These are phyloP conservation scores for Capronia americana DNA, from an alignment of 2,329 filamentous ascomycete genomes.

Conservation along the genomic window DNA sequence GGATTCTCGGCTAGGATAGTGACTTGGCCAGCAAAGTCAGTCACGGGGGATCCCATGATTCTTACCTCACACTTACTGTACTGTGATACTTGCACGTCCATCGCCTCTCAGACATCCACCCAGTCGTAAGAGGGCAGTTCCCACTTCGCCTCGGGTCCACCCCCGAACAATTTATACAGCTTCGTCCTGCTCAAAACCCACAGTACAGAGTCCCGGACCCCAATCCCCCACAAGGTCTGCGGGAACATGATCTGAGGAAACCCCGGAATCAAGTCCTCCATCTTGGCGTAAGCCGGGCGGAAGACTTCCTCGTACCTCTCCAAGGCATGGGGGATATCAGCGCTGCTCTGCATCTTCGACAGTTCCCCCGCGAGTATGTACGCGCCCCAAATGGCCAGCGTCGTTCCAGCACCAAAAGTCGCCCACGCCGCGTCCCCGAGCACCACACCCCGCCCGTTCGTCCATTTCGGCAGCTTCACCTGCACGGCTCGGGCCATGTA, in stretches of 20 bases:
- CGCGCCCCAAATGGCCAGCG: not conserved
- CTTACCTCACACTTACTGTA: not conserved
- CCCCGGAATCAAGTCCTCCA: not conserved
- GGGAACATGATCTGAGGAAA: not conserved
- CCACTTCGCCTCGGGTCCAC: not conserved
- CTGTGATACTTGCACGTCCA: not conserved
- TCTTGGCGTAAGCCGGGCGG: not conserved
- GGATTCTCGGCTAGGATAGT: not conserved
- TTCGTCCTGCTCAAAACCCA: not conserved
- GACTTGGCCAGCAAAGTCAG: not conserved
- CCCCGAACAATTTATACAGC: not conserved
- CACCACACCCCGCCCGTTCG: not conserved
- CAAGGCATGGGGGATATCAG: not conserved
- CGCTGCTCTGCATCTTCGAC: not conserved
- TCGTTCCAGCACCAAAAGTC: not conserved
- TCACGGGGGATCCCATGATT: not conserved
- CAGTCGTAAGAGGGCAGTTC: not conserved
- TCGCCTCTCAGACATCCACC: not conserved
- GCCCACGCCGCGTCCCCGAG: not conserved
- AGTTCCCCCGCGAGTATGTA: not conserved
- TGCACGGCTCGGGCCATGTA: not conserved
- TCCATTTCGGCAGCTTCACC: not conserved
- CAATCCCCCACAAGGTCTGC: not conserved
- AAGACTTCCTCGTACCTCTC: not conserved
- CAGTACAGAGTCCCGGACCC: not conserved